These are phyloP conservation scores for Xylaria sp. DNA, from an alignment of 2,329 filamentous ascomycete species.

Conservation along the genomic window DNA sequence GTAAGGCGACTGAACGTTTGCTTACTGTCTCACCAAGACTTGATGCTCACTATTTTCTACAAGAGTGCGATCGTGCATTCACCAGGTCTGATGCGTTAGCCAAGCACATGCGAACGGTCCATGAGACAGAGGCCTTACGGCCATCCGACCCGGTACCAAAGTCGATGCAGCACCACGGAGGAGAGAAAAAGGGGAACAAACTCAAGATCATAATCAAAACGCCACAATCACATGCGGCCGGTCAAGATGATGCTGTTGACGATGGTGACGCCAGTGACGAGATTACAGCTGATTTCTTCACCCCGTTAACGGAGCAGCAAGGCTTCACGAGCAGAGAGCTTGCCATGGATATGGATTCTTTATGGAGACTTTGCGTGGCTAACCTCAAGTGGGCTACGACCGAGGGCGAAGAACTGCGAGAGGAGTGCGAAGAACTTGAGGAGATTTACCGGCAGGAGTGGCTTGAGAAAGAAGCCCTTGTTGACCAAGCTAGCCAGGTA, in stretches of 20 bases:
- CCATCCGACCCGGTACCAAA: conserved; percentile 77
- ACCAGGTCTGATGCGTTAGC: conserved; percentile 93
- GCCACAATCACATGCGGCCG: conserved; percentile 60
- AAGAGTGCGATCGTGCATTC: conserved; percentile 97
- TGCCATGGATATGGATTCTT: conserved; percentile 60
- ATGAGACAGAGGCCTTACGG: conserved; percentile 93
- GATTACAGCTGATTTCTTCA: conserved; percentile 63
- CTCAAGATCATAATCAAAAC: conserved; percentile 70
- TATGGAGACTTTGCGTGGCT: conserved; percentile 71
- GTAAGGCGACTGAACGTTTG: conserved; percentile 55
- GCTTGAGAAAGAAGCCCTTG: conserved; percentile 77
- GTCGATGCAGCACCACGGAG: conserved; percentile 59
- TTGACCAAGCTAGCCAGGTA: conserved; percentile 72
- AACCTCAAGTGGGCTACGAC: conserved; percentile 76
- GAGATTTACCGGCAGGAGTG: conserved; percentile 72
- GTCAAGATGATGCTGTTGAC: conserved; percentile 59
- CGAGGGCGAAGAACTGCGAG: conserved; percentile 66
- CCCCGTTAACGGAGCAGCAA: conserved; percentile 59
- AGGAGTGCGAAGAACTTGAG: conserved; percentile 71
- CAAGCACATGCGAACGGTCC: conserved; percentile 98
- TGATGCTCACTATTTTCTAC: conserved; percentile 18
- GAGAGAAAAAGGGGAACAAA: conserved; percentile 54
- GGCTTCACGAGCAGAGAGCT: conserved; percentile 72
- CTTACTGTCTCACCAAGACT: not conserved
- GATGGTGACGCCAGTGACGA: conserved; percentile 62